Base-by-base conservation (phyloP, 2,329 filamentous ascomycete genomes). In the Colletotrichum falcatum region DNA sequence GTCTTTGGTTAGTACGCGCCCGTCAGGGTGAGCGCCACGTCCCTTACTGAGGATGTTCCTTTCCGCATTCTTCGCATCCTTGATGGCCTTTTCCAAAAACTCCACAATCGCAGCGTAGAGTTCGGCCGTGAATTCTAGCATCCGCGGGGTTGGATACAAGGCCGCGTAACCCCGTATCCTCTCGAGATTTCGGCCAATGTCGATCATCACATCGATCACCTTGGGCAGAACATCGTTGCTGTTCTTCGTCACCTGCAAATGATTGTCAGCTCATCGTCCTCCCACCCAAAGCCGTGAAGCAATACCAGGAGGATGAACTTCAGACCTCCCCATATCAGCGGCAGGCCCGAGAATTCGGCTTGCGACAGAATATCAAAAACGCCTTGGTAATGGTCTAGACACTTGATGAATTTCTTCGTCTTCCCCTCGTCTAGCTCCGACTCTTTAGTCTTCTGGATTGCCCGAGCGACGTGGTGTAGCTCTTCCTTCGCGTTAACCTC, bases 281-380 rank as follows among this genome's bases (percentile, higher is more conserved):
- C 23, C 23, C 11, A 26, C 54, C 3, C 16, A 26, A 5, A 23
- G 16, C 26, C 20, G 3, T 14, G 2, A 18, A 23, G 0, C 0
- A 8, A 39, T 42, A 71, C 69, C 12, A 75, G 48, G 14, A 75
- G 37, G 3, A 70, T 62, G 33, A 75, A 66, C 39, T 75, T 75
- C 44, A 74, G 23, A 4, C 66, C 73, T 2, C 76, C 76, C 76
- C 76, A 77, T 23, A 77, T 72, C 18, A 77, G 65, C 5, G 76
- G 73, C 61, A 77, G 60, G 14, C 74, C 76, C 16, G 70, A 65
- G 55, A 75, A 75, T 35, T 75, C 75, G 4, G 73, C 72, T 49
- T 77, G 76, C 0, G 72, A 75, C 1, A 77, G 67, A 12, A 77
- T 76, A 33, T 77, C 75, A 56, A 77, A 77, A 11, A 76, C 75